Base-by-base conservation (phyloP, 306 rosid species). In the Pyrus bretschneideri region DNA sequence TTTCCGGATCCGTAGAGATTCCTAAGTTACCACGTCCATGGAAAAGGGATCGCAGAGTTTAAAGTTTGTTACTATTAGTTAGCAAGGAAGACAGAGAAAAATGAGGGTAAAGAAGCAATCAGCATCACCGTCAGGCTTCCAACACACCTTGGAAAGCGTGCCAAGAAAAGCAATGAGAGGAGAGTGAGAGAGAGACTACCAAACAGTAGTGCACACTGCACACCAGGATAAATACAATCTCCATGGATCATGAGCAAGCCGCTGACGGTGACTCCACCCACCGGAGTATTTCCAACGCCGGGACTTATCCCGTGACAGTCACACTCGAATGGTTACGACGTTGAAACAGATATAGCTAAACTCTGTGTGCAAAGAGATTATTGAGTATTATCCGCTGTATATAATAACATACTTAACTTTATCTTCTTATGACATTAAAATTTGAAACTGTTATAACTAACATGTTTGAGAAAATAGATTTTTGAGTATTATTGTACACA, bases 71-170 rank as follows among this genome's bases (percentile, higher is more conserved):
- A 55, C 82, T 79, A 77, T 75, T 54, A 77, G 52, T 73, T 65
- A 17, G 79, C 75, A 87, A 79, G n/a, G 69, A 63, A 79, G 44
- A 40, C 55, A 51, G 40, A 51, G 40, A 63, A 22, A 40, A 63
- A 62, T 61, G 45, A 4, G n/a, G 21, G 15, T 2, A 14, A 57
- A 23, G 5, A 4, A 55, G 80, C 59, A 64, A 61, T 30, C 33
- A 57, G 29, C 58, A 79, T 71, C 81, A 81, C 86, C 74, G 84
- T 84, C 80, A 38, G 80, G 72, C 83, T 79, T 78, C 71, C 83
- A 81, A 88, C 83, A 84, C 79, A 67, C 76, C 74, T 88, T 79
- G 87, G 75, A 69, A 69, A 75, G 81, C 78, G 92, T 86, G 78
- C 78, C 86, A 55, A n/a, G 17, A 57, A 49, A 49, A 17, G 55